Base-by-base conservation (phyloP, 371 early-diverging fungal species). In the Saksenaea oblongispora region DNA sequence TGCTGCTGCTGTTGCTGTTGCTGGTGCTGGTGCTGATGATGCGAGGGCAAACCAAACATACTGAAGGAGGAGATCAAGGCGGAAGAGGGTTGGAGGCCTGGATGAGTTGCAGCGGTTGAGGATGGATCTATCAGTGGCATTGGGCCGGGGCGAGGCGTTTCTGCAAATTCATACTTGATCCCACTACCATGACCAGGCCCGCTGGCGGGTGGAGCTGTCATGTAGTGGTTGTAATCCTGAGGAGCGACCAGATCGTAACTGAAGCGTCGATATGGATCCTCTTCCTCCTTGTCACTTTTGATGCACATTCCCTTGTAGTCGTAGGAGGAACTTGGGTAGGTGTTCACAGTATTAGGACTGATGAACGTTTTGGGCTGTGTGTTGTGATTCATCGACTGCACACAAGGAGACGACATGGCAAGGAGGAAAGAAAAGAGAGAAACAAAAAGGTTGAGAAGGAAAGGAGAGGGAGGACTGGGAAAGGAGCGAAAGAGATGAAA, bases 1-100 rank as follows among this genome's bases (percentile, higher is more conserved):
- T 70, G 59, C 17, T 67, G 79, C 41, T 66, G 68, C 22, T 68
- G 39, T 10, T 55, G 62, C 13, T 61, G 66, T 34, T 54, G 68
- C 42, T 68, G 63, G 42, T 68, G 69, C 17, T 67, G 58, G 0
- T 53, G 69, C 35, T 69, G 70, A 31, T 69, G 62, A 51, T 64
- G 59, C 18, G 59, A 26, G 41, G 41, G 28, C 36, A 14, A 59
- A 17, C 39, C 51, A 31, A 34, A 35, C 55, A 26, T 61, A 37
- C 13, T 17, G 5, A 47, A 47, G 24, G 51, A 22, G 10, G 51
- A 47, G 22, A 47, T 47, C 51, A 47, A 47, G 10, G 22, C 51
- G n/a, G 51, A 22, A 0, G 51, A 47, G n/a, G 51, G 22, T 22
- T 17, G 51, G 2, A 47, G 51, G 11, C 22, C 22, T 17, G 17